Conservation (phyloP, 2,329 filamentous ascomycete species). For the Diplodia corticola region DNA sequence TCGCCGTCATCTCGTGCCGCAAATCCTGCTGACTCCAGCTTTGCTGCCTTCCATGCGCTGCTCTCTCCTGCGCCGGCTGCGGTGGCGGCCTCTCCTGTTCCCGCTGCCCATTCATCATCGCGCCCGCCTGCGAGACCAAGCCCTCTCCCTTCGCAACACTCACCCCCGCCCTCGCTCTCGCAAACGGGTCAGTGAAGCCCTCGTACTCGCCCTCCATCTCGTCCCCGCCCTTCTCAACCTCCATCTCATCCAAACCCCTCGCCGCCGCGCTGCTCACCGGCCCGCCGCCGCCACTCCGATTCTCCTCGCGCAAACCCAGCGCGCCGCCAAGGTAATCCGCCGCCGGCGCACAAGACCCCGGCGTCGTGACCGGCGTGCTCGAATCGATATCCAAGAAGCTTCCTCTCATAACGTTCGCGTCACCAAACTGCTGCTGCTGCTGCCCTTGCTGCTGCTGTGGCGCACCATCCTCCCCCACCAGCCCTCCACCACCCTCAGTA, state of each 20-base stretch:
- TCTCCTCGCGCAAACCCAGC: not conserved
- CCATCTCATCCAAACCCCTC: not conserved
- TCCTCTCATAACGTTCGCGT: not conserved
- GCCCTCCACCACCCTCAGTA: not conserved
- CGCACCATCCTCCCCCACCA: not conserved
- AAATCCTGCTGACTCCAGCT: not conserved
- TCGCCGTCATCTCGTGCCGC: not conserved
- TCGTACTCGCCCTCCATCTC: not conserved
- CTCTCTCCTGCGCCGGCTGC: not conserved
- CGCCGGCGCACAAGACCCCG: not conserved
- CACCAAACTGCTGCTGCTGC: not conserved
- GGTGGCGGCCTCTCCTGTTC: not conserved
- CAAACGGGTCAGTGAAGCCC: not conserved
- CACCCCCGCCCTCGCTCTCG: constrained; percentile 9
- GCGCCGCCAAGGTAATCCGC: not conserved
- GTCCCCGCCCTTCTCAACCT: not conserved
- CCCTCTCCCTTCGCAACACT: constrained; percentile 16
- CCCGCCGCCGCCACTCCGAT: not conserved
- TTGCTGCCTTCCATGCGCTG: not conserved
- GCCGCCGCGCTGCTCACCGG: no score
- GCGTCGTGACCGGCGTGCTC: not conserved
- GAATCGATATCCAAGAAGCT: constrained; percentile 10
- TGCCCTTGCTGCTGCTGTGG: not conserved
- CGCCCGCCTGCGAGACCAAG: not conserved
- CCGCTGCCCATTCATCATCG: not conserved